phyloP scores from a whole-genome alignment of 805 yeast genomes.

The Ogataea paradorogensis region DNA sequence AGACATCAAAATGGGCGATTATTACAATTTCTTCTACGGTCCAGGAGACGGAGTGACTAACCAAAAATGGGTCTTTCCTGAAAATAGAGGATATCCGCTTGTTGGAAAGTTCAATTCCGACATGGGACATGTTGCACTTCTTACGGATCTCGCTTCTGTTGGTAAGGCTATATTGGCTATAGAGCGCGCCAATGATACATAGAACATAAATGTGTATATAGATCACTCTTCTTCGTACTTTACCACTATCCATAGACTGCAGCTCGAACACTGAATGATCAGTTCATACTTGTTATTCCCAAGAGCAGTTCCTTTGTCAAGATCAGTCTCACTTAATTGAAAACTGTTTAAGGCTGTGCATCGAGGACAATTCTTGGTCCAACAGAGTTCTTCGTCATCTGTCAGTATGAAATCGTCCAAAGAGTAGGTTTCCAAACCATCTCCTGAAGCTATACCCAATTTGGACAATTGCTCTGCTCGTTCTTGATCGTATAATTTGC shows the following conservation, averaged over 20 bases:
- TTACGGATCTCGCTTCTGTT: constrained; percentile 71
- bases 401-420: constrained; percentile 52
- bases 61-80: constrained; percentile 80
- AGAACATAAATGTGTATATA: background rate
- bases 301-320: constrained; percentile 45
- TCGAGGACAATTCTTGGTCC: constrained; percentile 62
- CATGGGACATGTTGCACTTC: constrained; percentile 75
- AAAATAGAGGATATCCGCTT: constrained; percentile 64
- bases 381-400: constrained; percentile 22
- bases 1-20: constrained; percentile 68
- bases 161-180: constrained; percentile 70
- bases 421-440: constrained; percentile 66
- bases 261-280: constrained; percentile 74
- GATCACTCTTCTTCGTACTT: constrained; percentile 49
- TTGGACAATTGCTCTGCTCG: constrained; percentile 35
- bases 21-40: constrained; percentile 75
- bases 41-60: constrained; percentile 94
- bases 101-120: constrained; percentile 63
- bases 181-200: constrained; percentile 39
- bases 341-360: constrained; percentile 57
- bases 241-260: constrained; percentile 85
- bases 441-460: constrained; percentile 50
- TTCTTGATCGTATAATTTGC: constrained; percentile 52
- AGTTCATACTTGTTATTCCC: constrained; percentile 52
- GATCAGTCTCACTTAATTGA: constrained; percentile 54